These are phyloP conservation scores for Lepidium aucheri DNA, from an alignment of 345 rosid genomes.

Conservation along the genomic window DNA sequence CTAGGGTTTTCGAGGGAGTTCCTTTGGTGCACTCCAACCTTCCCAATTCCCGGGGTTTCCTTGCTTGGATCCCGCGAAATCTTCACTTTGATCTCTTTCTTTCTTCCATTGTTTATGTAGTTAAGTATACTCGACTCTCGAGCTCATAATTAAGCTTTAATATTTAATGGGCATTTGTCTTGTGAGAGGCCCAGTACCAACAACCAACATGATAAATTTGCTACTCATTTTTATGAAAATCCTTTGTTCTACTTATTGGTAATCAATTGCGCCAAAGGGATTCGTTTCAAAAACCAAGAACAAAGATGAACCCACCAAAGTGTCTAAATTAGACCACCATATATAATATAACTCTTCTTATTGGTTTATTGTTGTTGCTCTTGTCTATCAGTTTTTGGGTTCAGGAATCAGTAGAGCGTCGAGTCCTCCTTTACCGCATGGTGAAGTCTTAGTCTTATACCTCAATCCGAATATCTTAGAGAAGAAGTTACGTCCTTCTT, in stretches of 20 bases:
- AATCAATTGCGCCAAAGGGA: neutral
- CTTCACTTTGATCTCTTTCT: too few relatives aligned
- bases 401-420: constrained; percentile 4
- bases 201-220: neutral
- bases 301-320: constrained; percentile 1
- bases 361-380: neutral
- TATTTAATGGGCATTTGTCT: too few relatives aligned
- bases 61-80: too few relatives aligned
- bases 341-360: neutral
- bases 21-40: too few relatives aligned
- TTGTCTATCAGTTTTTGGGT: constrained; percentile 7
- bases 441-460: constrained; percentile 30
- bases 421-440: constrained; percentile 8
- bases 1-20: too few relatives aligned
- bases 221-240: neutral
- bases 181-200: too few relatives aligned
- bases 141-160: too few relatives aligned
- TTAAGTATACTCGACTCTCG: too few relatives aligned
- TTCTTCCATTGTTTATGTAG: too few relatives aligned
- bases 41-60: too few relatives aligned
- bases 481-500: constrained; percentile 55
- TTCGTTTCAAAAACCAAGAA: neutral
- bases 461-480: constrained; percentile 38
- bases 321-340: neutral
- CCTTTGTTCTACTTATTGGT: neutral